Evolutionary conservation across 805 yeast genomes (phyloP).

Genomic region (Brettanomyces naardenensis): DNA sequence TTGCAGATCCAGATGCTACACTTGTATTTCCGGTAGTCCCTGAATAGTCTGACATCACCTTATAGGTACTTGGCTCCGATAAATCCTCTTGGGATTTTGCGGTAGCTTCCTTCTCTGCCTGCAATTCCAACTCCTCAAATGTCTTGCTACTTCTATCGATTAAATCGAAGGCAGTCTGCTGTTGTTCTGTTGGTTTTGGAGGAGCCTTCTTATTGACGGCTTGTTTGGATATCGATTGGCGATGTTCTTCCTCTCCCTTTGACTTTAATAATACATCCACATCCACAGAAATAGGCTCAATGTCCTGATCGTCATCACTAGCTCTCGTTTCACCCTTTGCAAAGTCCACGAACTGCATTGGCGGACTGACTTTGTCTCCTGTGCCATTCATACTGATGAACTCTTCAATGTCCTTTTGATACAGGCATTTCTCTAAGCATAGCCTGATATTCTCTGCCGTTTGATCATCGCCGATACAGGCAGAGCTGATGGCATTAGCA

Average conservation of each 20-base stretch:
- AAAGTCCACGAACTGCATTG: conserved; percentile 60
- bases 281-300: neutral
- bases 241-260: conserved; percentile 7
- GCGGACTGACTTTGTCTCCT: conserved; percentile 50
- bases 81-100: conserved; percentile 7
- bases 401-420: conserved; percentile 45
- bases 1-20: conserved; percentile 11
- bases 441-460: conserved; percentile 65
- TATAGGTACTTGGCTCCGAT: conserved; percentile 21
- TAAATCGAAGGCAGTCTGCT: conserved; percentile 20
- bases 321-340: conserved; percentile 21
- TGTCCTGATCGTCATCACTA: neutral
- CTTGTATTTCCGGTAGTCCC: conserved; percentile 25
- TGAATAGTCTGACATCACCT: conserved; percentile 24
- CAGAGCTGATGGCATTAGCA: conserved; percentile 64
- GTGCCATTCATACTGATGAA: conserved; percentile 54
- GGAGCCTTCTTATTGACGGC: conserved; percentile 19
- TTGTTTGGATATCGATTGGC: neutral
- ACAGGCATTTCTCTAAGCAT: conserved; percentile 59
- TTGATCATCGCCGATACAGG: conserved; percentile 74
- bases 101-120: conserved; percentile 10
- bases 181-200: conserved; percentile 20
- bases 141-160: conserved; percentile 24
- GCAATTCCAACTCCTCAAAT: conserved; percentile 20
- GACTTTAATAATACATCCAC: conserved; percentile 12